Percentiles rank a stretch among this genome's conserved stretches.
These are phyloP conservation scores for Heritiera fomes DNA, from an alignment of 345 rosid species.

Conservation along the genomic window DNA sequence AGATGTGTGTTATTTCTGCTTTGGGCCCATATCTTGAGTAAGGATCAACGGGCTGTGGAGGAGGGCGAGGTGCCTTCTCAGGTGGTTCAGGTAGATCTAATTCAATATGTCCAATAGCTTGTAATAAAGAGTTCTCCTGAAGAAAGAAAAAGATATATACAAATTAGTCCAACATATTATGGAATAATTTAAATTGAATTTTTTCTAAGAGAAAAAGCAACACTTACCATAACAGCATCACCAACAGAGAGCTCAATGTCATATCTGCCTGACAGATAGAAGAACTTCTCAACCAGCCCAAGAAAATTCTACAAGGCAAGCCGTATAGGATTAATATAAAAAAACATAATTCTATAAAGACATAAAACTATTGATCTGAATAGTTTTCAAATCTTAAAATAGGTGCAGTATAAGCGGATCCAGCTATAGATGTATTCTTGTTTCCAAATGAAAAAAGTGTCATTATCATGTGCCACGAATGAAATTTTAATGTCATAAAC, in stretches of 20 bases:
- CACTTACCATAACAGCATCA: slow-evolving; percentile 86
- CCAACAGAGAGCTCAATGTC: slow-evolving; percentile 83
- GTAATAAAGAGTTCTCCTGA: slow-evolving; percentile 85
- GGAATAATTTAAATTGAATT: neutral
- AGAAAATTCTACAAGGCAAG: slow-evolving; percentile 77
- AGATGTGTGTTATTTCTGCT: slow-evolving; percentile 86
- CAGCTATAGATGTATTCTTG: neutral
- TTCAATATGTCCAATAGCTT: slow-evolving; percentile 67
- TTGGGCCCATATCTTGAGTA: slow-evolving; percentile 76
- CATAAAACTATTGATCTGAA: neutral
- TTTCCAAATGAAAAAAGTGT: neutral
- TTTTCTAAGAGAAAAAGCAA: slow-evolving; percentile 4
- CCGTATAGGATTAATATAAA: slow-evolving; percentile 15
- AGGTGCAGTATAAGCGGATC: neutral
- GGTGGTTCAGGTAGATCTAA: slow-evolving; percentile 92
- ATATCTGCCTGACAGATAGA: slow-evolving; percentile 86
- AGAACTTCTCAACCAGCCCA: slow-evolving; percentile 87
- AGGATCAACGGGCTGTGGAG: slow-evolving; percentile 60
- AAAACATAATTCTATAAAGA: neutral
- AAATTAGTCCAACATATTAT: slow-evolving; percentile 1
- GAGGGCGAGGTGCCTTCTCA: slow-evolving; percentile 85
- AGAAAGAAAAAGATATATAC: slow-evolving; percentile 12
- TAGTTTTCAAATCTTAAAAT: neutral
- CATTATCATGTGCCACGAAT: neutral
- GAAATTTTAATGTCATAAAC: neutral